Evolutionary conservation across 73 alveolate species (phyloP), one percentile per base, ranked within the genome.

Genomic region (Paramecium sonneborni): DNA sequence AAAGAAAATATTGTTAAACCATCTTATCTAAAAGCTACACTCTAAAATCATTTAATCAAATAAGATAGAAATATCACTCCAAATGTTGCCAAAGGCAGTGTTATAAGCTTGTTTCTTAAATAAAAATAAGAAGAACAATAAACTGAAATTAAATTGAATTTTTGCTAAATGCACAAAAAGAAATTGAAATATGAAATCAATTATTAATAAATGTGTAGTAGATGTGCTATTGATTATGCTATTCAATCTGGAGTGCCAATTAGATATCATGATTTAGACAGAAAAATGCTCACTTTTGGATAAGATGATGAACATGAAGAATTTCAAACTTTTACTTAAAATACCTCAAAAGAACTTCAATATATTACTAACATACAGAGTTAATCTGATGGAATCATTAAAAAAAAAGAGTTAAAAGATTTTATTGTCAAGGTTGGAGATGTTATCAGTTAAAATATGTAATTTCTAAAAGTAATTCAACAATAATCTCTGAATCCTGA

Each of bases 151-250:
- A 72, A 72, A 72, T 72, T 72, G 44, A 72, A 72, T 34, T 30
- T 62, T 37, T 79, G 90, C 41, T 44, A 79, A 79, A 23, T 23
- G 24, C 90, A 79, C 28, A 79, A 44, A 44, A 79, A 79, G 72
- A 38, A 41, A 79, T 79, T 43, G 26, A 79, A 79, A 79, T 79
- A 79, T 26, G 90, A 79, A 79, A 62, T 79, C 55, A 23, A 43
- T 39, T 46, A 38, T 20, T 44, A 79, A 44, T 43, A 79, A 24
- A 79, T 79, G 90, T 79, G 90, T 44, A 79, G 76, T 41, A 32
- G 90, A 30, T 79, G 90, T 79, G 90, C 48, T 1, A 79, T 79
- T 43, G 90, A 79, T 37, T 79, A 79, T 79, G 90, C 90, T 14
- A 79, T 79, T 24, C 10, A 38, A 38, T 43, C 2, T 23, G 90